Base-by-base conservation (phyloP, 1,139 yeast genomes). In the Taphrina betulina region DNA sequence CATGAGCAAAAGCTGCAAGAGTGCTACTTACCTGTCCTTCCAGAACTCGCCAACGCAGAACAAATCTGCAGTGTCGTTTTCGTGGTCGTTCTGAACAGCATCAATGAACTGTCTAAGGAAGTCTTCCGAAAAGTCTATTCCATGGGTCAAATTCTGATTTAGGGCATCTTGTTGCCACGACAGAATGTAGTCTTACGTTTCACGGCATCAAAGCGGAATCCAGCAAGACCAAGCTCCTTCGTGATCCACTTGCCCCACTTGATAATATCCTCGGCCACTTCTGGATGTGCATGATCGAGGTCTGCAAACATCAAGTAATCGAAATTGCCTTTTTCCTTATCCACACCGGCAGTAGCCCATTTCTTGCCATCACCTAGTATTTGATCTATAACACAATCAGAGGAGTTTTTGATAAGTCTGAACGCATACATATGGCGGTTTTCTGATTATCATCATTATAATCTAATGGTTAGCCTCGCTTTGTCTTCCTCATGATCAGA, bases 301-400 rank as follows among this genome's bases (percentile, higher is more conserved):
- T 61, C 63, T 16, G 63, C 61, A 57, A 61, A 61, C 63, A 60
- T 42, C 46, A 60, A 34, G 38, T 60, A 60, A 36, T 60, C 63
- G 53, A 56, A 60, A 40, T 60, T 60, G 40, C 63, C 63, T 28
- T 60, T 60, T 44, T 60, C 63, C 5, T 17, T 31, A 35, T 60
- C 63, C 23, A 60, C 63, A 8, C 44, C 44, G 22, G 51, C 26
- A 12, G 31, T 26, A 12, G 31, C 31, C 63, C 63, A 61, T 3
- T 55, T 35, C 53, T 61, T 61, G 42, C 46, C 44, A 10, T 61
- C 61, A 17, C 62, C 62, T 7, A 57, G 58, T 33, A 61, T 60
- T 37, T 60, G 55, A 38, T 60, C 48, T 43, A 19, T 20, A 29
- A 26, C 5, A 10, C 22, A n/a, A 10, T 5, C 5, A 14, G 19